Evolutionary conservation across 768 basidiomycete genomes (phyloP).

Genomic region (Calocybe gangraenosa): DNA sequence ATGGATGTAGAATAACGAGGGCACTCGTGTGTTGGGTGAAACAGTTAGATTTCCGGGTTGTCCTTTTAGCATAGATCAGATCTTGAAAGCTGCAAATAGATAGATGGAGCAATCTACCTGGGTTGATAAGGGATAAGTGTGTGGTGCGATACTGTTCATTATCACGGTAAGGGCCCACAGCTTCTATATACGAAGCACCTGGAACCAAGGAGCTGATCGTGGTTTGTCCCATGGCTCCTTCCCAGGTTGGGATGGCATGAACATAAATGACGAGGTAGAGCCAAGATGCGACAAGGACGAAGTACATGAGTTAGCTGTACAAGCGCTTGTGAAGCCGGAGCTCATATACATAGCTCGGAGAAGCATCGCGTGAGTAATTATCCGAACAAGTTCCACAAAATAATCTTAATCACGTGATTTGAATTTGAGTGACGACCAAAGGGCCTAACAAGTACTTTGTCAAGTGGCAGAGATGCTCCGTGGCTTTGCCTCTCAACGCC

Average conservation of each 20-base stretch:
- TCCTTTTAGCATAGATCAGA: conserved; percentile 25
- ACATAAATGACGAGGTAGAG: conserved; percentile 20
- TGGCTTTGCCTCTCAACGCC: conserved; percentile 10
- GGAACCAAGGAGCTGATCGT: conserved; percentile 39
- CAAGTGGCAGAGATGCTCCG: conserved; percentile 5
- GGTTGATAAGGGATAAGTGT: conserved; percentile 27
- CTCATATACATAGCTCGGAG: conserved; percentile 17
- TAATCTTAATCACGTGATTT: not conserved
- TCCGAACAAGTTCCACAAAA: conserved; percentile 15
- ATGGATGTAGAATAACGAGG: conserved; percentile 52
- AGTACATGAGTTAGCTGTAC: conserved; percentile 3
- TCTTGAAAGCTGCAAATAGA: not conserved
- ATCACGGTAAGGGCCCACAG: conserved; percentile 23
- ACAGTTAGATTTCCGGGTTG: conserved; percentile 46
- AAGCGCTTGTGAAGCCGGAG: not conserved
- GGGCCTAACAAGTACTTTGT: too few species aligned
- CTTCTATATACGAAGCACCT: conserved; percentile 36
- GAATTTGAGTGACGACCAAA: too few species aligned
- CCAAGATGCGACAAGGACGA: conserved; percentile 19
- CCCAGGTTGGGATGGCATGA: conserved; percentile 37
- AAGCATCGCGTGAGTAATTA: conserved; percentile 23
- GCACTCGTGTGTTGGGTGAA: conserved; percentile 24
- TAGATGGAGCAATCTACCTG: conserved; percentile 23
- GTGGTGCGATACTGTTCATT: conserved; percentile 16
- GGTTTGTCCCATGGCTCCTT: conserved; percentile 29